Percentiles rank a stretch among this genome's conserved stretches.
Evolutionary conservation across 1,284 basidiomycete species (phyloP).

Genomic region (Trametes sp.): DNA sequence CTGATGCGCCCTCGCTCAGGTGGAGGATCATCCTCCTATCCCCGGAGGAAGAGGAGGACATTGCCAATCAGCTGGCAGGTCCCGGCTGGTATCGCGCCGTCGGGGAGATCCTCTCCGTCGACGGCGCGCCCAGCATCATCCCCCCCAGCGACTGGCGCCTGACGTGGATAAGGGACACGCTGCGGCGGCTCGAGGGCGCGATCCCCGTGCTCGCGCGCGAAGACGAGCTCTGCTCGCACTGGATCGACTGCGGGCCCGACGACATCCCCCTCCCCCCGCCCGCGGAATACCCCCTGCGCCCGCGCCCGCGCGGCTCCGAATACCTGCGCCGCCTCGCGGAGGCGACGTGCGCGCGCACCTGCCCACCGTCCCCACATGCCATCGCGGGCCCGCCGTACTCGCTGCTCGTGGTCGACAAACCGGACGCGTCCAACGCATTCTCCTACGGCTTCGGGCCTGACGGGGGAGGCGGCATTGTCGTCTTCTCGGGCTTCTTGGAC

Average conservation of each 20-base stretch:
- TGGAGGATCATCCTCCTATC: constrained; percentile 89
- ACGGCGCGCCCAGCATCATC: constrained; percentile 69
- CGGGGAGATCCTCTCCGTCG: constrained; percentile 75
- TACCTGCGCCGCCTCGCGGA: constrained; percentile 64
- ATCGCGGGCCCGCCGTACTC: constrained; percentile 87
- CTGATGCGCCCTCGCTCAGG: constrained; percentile 46
- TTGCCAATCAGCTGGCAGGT: constrained; percentile 79
- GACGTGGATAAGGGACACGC: constrained; percentile 78
- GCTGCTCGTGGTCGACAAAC: constrained; percentile 82
- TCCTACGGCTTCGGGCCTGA: constrained; percentile 92
- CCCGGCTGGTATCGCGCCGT: constrained; percentile 88
- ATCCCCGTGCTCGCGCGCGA: constrained; percentile 73
- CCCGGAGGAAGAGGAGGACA: constrained; percentile 89
- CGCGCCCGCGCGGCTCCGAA: constrained; percentile 75
- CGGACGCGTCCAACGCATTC: constrained; percentile 84
- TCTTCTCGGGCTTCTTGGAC: constrained; percentile 89
- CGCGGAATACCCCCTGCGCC: constrained; percentile 71
- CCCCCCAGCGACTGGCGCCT: constrained; percentile 85
- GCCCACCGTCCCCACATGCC: constrained; percentile 54
- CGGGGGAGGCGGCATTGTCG: constrained; percentile 88
- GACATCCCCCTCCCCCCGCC: constrained; percentile 74
- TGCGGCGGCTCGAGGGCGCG: constrained; percentile 75
- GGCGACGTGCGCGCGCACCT: constrained; percentile 51
- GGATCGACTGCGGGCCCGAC: constrained; percentile 59
- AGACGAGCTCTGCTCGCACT: constrained; percentile 58